Conservation (phyloP, 139 green algal genomes). For the Micractinium conductrix region DNA sequence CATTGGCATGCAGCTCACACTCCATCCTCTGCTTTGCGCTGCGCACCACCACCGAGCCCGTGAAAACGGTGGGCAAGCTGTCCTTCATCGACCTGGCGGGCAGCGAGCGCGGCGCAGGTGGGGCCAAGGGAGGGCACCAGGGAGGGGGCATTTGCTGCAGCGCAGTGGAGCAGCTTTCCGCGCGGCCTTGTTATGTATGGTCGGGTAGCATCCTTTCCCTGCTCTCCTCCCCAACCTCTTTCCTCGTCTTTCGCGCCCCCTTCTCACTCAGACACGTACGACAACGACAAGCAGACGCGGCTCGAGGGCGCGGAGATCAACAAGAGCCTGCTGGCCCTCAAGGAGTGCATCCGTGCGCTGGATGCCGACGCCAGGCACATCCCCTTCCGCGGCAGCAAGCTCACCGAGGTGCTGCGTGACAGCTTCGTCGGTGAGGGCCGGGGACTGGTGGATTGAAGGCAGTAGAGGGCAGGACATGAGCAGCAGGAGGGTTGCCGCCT, state of each 20-base stretch:
- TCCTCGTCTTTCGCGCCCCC: not conserved
- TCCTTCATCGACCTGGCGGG: slow-evolving; percentile 99
- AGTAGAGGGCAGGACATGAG: not conserved
- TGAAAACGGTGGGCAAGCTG: slow-evolving; percentile 85
- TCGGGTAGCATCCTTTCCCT: not conserved
- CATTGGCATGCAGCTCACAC: slow-evolving; percentile 87
- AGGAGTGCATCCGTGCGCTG: slow-evolving; percentile 95
- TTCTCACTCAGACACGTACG: slow-evolving; percentile 81
- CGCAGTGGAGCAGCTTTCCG: not conserved
- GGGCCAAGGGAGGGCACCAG: not conserved
- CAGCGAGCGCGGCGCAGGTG: slow-evolving; percentile 91
- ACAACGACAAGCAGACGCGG: slow-evolving; percentile 91
- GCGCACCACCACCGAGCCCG: slow-evolving; percentile 16
- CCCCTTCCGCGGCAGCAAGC: slow-evolving; percentile 95
- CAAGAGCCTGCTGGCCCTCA: slow-evolving; percentile 96
- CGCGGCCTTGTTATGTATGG: too few relatives aligned
- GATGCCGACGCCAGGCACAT: slow-evolving; percentile 92
- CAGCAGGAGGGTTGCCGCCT: too few relatives aligned
- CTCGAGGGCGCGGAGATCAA: slow-evolving; percentile 99
- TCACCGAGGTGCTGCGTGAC: slow-evolving; percentile 81
- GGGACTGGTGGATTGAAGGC: not conserved
- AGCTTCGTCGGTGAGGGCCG: slow-evolving; percentile 52
- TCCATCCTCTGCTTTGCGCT: slow-evolving; percentile 86
- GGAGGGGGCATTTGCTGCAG: not conserved
- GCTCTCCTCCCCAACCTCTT: not conserved